phyloP scores from a whole-genome alignment of 768 basidiomycete genomes.

The Chlorophyllum brunneum region DNA sequence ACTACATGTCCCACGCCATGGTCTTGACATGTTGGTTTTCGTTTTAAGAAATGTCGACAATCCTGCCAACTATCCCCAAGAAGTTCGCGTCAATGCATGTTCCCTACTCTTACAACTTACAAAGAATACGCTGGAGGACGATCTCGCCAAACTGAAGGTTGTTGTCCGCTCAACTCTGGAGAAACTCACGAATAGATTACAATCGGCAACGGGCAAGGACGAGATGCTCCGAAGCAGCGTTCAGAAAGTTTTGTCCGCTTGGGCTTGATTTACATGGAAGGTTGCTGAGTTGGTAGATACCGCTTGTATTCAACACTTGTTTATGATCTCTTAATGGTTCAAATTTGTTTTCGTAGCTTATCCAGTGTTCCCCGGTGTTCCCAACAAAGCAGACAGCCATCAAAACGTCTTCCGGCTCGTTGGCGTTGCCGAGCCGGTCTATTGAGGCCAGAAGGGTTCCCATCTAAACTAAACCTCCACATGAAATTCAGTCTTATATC shows the following conservation, averaged over 20 bases:
- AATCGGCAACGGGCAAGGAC: conserved; percentile 30
- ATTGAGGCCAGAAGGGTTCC: too few relatives aligned
- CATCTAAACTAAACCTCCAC: too few relatives aligned
- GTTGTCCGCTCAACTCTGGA: conserved; percentile 47
- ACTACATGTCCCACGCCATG: conserved; percentile 44
- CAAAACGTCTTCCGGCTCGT: too few relatives aligned
- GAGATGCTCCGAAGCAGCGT: conserved; percentile 38
- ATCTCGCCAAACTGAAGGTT: conserved; percentile 48
- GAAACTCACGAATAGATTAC: conserved; percentile 38
- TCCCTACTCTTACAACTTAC: conserved; percentile 65
- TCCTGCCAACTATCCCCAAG: conserved; percentile 58
- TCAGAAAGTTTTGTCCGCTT: conserved; percentile 37
- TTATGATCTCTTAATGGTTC: neutral
- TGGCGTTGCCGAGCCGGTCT: too few relatives aligned
- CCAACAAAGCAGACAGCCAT: too few relatives aligned
- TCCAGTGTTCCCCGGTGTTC: too few relatives aligned
- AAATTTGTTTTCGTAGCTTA: too few relatives aligned
- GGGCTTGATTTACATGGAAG: conserved; percentile 25
- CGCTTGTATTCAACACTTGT: neutral
- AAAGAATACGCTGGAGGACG: conserved; percentile 45
- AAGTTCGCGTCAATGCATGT: conserved; percentile 76
- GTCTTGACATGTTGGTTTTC: conserved; percentile 64
- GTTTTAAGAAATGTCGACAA: conserved; percentile 58
- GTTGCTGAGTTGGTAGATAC: neutral
- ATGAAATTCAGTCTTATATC: too few relatives aligned